phyloP scores from a whole-genome alignment of 441 rosid genomes.

The Iberis amara region DNA sequence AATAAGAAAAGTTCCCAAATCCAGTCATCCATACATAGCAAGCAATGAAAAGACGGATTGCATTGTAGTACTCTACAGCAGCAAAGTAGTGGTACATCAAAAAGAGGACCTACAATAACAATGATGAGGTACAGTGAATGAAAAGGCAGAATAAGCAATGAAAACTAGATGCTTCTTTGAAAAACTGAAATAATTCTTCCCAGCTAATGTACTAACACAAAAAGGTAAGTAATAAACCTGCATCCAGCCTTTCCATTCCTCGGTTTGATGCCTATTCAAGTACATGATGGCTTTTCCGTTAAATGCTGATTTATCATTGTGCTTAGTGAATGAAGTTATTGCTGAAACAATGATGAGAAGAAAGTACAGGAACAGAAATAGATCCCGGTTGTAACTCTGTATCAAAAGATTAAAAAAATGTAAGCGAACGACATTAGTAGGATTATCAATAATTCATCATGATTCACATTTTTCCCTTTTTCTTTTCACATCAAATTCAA shows the following conservation, averaged over 20 bases:
- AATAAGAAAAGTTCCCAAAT: conserved; percentile 75
- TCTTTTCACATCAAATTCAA: neutral
- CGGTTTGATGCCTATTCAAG: conserved; percentile 78
- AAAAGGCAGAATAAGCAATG: conserved; percentile 4
- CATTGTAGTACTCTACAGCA: conserved; percentile 66
- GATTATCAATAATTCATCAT: neutral
- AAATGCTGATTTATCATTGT: conserved; percentile 57
- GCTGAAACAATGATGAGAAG: conserved; percentile 76
- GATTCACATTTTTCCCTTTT: too few relatives aligned
- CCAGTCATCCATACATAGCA: conserved; percentile 90
- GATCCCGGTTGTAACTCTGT: conserved; percentile 71
- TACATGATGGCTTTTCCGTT: conserved; percentile 63
- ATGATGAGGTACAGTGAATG: conserved; percentile 15
- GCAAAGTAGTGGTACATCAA: conserved; percentile 85
- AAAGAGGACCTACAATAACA: conserved; percentile 55
- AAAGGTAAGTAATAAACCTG: conserved; percentile 51
- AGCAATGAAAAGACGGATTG: conserved; percentile 71
- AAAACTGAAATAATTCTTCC: conserved; percentile 6
- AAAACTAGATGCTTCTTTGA: conserved; percentile 9
- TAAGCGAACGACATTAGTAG: conserved; percentile 26
- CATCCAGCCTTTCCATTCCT: conserved; percentile 94
- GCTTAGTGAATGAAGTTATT: conserved; percentile 62
- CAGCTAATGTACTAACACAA: too few relatives aligned
- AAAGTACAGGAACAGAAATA: conserved; percentile 61
- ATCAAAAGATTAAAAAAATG: conserved; percentile 18